Evolutionary conservation across 2,329 filamentous ascomycete species (phyloP).

Genomic region (Aspergillus neoniger): DNA sequence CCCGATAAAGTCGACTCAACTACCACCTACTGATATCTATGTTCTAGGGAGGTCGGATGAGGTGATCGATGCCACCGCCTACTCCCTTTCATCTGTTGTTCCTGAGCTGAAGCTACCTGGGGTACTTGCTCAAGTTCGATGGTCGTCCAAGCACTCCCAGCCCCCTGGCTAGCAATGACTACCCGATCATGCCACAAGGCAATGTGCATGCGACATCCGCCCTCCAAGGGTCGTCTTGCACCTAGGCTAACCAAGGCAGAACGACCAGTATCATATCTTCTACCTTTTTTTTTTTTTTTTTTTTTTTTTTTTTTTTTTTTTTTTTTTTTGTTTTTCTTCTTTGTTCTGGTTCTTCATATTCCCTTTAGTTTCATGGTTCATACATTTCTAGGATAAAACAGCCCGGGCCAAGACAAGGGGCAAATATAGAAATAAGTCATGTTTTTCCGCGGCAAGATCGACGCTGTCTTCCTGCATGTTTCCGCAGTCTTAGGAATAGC

Average conservation of each 20-base stretch:
- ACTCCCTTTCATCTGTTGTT: not conserved
- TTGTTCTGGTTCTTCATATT: slow-evolving; percentile 7
- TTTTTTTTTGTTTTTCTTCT: not conserved
- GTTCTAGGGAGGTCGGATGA: not conserved
- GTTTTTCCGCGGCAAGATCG: not conserved
- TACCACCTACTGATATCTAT: not conserved
- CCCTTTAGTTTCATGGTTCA: slow-evolving; percentile 13
- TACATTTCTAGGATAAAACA: slow-evolving; percentile 17
- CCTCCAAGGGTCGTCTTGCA: slow-evolving; percentile 8
- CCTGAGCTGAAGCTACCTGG: too few relatives aligned
- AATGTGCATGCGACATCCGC: slow-evolving; percentile 16
- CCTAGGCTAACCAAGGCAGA: not conserved
- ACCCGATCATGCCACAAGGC: slow-evolving; percentile 16
- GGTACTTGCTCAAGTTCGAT: not conserved
- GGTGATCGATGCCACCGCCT: not conserved
- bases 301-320: not conserved
- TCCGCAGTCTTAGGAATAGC: slow-evolving; percentile 3
- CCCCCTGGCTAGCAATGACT: not conserved
- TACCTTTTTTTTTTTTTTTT: slow-evolving; percentile 7
- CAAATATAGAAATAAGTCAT: not conserved
- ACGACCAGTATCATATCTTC: slow-evolving; percentile 12
- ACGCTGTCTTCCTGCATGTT: not conserved
- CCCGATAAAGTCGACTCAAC: slow-evolving; percentile 3
- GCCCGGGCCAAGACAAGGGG: not conserved
- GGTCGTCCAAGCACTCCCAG: not conserved